Evolutionary conservation across 2,329 filamentous ascomycete genomes (phyloP).

Genomic region (Acrodontium crateriforme): DNA sequence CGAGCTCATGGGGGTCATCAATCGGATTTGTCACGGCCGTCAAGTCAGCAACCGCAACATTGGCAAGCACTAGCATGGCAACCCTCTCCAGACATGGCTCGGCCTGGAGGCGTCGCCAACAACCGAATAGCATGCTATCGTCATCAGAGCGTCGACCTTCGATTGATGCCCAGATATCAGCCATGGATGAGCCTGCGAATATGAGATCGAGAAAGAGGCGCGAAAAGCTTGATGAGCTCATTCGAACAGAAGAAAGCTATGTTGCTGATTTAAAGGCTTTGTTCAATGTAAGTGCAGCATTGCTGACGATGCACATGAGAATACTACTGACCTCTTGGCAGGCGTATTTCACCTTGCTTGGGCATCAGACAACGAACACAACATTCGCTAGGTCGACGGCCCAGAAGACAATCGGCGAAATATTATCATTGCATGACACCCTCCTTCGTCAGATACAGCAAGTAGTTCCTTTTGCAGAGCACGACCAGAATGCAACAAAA

Average conservation of each 20-base stretch:
- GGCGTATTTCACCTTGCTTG: conserved; percentile 31
- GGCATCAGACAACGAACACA: conserved; percentile 13
- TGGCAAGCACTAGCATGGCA: conserved; percentile 56
- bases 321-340: conserved; percentile 9
- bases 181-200: conserved; percentile 54
- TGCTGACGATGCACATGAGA: neutral
- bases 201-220: conserved; percentile 62
- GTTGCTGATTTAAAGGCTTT: conserved; percentile 76
- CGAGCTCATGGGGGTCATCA: conserved; percentile 55
- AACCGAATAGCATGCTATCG: conserved; percentile 42
- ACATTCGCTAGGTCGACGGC: conserved; percentile 16
- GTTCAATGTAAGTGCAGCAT: conserved; percentile 51
- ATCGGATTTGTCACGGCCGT: conserved; percentile 67
- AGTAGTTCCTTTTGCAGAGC: conserved; percentile 51
- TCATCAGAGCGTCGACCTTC: conserved; percentile 52
- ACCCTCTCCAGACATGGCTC: conserved; percentile 41
- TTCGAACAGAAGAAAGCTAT: conserved; percentile 77
- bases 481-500: conserved; percentile 20
- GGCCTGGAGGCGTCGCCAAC: conserved; percentile 50
- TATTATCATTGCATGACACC: conserved; percentile 71
- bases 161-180: conserved; percentile 39
- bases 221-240: conserved; percentile 70
- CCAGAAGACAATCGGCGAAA: conserved; percentile 40
- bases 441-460: conserved; percentile 62
- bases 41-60: conserved; percentile 67